These are phyloP conservation scores for Scheffersomyces lignosus DNA, from an alignment of 805 yeast genomes.

Conservation along the genomic window DNA sequence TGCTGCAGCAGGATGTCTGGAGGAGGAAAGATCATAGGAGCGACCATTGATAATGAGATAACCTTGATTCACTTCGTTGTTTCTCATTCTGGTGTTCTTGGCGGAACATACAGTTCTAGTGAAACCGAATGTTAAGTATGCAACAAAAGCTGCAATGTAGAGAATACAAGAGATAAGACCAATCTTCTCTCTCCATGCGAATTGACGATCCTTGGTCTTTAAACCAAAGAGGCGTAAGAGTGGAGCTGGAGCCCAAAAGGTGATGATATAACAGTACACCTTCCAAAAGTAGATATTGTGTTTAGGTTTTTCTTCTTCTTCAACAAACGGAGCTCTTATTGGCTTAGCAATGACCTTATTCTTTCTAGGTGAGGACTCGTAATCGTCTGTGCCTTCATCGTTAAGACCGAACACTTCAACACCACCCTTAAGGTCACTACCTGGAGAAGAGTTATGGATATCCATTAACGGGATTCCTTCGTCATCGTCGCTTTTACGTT, in stretches of 20 bases:
- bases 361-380: conserved; percentile 21
- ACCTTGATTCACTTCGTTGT: conserved; percentile 58
- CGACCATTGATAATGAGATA: conserved; percentile 79
- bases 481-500: conserved; percentile 20
- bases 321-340: conserved; percentile 10
- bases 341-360: conserved; percentile 23
- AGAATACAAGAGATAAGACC: conserved; percentile 77
- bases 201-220: conserved; percentile 75
- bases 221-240: conserved; percentile 72
- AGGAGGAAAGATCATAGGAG: conserved; percentile 67
- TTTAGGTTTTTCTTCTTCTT: conserved; percentile 11
- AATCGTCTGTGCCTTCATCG: conserved; percentile 47
- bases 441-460: conserved; percentile 20
- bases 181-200: conserved; percentile 97
- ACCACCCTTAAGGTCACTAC: conserved; percentile 29
- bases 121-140: conserved; percentile 88
- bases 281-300: conserved; percentile 63
- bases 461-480: conserved; percentile 48
- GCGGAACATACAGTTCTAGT: conserved; percentile 74
- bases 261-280: conserved; percentile 72
- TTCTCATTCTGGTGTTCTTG: conserved; percentile 48
- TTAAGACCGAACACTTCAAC: conserved; percentile 59
- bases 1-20: conserved; percentile 79
- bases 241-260: conserved; percentile 92
- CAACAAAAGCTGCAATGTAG: conserved; percentile 73